Percentiles rank a stretch among this genome's conserved stretches.
These are phyloP conservation scores for Miscanthus lutarioriparius DNA, from an alignment of 176 grass and related monocot genomes.

Conservation along the genomic window DNA sequence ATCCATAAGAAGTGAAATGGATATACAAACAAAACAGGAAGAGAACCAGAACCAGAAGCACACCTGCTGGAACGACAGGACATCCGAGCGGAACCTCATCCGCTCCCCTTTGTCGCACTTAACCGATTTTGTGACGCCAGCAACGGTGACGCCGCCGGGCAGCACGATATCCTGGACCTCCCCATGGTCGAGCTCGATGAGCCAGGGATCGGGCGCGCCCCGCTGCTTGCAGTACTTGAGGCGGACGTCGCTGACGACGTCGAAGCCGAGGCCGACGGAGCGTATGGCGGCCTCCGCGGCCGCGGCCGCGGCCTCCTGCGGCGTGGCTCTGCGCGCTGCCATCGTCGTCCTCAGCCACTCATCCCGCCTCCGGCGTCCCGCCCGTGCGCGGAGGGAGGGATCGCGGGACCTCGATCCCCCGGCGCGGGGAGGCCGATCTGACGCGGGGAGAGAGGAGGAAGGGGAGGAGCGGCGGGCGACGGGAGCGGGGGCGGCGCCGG, in stretches of 20 bases:
- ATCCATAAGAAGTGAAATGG: neutral
- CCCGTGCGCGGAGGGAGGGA: neutral
- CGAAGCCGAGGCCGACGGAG: slow-evolving; percentile 85
- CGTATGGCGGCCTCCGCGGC: slow-evolving; percentile 58
- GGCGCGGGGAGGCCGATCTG: neutral
- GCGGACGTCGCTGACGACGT: slow-evolving; percentile 69
- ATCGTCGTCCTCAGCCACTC: slow-evolving; percentile 56
- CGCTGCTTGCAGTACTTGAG: slow-evolving; percentile 84
- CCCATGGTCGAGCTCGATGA: slow-evolving; percentile 71
- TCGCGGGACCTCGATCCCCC: neutral
- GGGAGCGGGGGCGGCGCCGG: neutral
- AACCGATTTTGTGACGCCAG: slow-evolving; percentile 60
- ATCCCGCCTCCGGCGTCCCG: neutral
- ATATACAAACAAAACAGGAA: neutral
- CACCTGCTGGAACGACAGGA: slow-evolving; percentile 94
- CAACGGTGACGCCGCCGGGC: slow-evolving; percentile 59
- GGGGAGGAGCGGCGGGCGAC: neutral
- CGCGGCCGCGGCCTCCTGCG: slow-evolving; percentile 43
- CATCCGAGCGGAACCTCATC: slow-evolving; percentile 76
- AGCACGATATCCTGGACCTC: slow-evolving; percentile 66
- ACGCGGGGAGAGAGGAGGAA: neutral
- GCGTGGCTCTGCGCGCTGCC: slow-evolving; percentile 37
- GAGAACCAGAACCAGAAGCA: neutral
- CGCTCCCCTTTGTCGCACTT: slow-evolving; percentile 96
- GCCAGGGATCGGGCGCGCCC: slow-evolving; percentile 43